Conservation (phyloP, 2,329 filamentous ascomycete genomes). For the Aspergillus pseudotamarii region DNA sequence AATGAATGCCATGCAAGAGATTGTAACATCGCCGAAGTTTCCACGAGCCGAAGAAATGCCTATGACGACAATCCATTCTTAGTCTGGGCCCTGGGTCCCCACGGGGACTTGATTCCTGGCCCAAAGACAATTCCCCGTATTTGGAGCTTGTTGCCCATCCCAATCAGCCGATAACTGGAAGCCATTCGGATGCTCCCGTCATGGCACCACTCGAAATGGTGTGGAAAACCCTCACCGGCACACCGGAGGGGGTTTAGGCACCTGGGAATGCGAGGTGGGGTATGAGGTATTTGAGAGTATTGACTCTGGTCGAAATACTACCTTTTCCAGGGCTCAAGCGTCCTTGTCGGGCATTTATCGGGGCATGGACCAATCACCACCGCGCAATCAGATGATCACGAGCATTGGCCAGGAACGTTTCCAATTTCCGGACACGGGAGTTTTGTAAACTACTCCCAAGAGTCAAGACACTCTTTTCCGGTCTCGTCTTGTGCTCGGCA, state of each 20-base stretch:
- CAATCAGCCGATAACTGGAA: neutral
- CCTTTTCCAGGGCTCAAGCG: neutral
- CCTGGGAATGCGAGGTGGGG: neutral
- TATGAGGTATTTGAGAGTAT: neutral
- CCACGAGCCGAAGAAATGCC: neutral
- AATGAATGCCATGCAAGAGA: neutral
- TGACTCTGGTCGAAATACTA: neutral
- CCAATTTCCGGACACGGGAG: neutral
- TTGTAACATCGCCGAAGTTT: neutral
- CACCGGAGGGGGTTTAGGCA: neutral
- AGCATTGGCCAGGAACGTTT: neutral
- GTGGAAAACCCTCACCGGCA: neutral
- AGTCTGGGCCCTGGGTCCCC: neutral
- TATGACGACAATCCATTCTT: neutral
- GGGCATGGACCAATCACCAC: conserved; percentile 27
- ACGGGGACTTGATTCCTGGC: neutral
- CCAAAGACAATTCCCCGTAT: neutral
- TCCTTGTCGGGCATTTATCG: conserved; percentile 34
- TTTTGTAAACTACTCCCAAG: too few species aligned
- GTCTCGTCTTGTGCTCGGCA: neutral
- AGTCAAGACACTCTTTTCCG: neutral
- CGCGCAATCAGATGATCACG: conserved; percentile 17
- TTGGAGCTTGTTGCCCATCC: neutral
- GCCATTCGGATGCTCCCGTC: neutral
- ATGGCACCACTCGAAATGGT: neutral